Conservation (phyloP, 176 grass and related monocot species). For the Urochloa ruziziensis region DNA sequence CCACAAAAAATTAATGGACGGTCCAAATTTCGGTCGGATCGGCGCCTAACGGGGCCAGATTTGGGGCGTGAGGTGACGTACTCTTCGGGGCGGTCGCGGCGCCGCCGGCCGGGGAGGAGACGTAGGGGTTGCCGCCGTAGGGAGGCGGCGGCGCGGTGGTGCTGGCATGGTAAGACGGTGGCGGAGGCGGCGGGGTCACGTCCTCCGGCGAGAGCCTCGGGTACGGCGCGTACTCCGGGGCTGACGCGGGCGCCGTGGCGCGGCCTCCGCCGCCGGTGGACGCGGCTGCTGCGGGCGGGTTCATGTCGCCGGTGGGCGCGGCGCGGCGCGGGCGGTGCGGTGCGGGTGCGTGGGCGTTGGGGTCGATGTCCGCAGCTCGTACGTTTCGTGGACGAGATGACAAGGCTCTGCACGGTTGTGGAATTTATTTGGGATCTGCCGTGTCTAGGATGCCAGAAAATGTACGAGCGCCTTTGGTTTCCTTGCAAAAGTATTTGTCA, state of each 20-base stretch:
- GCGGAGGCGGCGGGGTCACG: constrained; percentile 56
- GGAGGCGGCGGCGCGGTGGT: constrained; percentile 46
- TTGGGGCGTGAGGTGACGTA: background rate
- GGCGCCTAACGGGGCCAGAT: background rate
- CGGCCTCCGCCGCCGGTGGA: constrained; percentile 1
- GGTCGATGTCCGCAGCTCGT: background rate
- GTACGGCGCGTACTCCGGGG: constrained; percentile 46
- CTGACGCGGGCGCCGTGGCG: background rate
- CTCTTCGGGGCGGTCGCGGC: constrained; percentile 51
- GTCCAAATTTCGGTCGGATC: background rate
- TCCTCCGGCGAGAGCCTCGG: constrained; percentile 54
- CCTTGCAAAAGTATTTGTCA: background rate
- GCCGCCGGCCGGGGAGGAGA: constrained; percentile 43
- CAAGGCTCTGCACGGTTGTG: background rate
- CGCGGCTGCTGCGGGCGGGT: constrained; percentile 42
- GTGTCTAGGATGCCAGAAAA: background rate
- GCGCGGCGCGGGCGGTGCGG: background rate
- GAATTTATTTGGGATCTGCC: constrained; percentile 11
- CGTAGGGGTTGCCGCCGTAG: constrained; percentile 67
- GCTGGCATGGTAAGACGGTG: constrained; percentile 35
- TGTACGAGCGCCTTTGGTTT: background rate
- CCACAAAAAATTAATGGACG: background rate
- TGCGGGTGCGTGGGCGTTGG: background rate
- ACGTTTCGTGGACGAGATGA: constrained; percentile 25
- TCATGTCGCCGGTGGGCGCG: constrained; percentile 38